Percentiles rank a stretch among this genome's conserved stretches.
Conservation (phyloP, 495 filamentous ascomycete genomes). For the Lichina pygmaea region DNA sequence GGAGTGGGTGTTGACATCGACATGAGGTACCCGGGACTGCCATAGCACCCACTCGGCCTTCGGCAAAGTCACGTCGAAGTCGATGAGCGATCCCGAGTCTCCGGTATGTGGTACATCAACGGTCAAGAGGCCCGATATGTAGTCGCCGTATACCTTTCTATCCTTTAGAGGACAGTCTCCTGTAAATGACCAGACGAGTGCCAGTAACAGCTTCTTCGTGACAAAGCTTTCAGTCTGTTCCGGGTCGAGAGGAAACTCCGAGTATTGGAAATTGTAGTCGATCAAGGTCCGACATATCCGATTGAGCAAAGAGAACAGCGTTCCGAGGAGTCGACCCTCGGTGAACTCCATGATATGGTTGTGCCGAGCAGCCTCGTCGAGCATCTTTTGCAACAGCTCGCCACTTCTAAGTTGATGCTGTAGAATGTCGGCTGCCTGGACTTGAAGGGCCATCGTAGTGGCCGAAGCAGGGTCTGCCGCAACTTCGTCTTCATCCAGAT, state of each 20-base stretch:
- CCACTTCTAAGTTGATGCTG: conserved; percentile 48
- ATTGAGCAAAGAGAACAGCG: conserved; percentile 82
- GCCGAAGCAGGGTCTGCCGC: conserved; percentile 55
- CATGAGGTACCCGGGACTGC: conserved; percentile 77
- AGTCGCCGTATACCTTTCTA: conserved; percentile 69
- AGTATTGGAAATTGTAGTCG: conserved; percentile 82
- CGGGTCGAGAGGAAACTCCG: conserved; percentile 74
- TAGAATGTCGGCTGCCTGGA: conserved; percentile 49
- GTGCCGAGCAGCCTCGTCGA: conserved; percentile 46
- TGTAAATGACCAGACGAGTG: conserved; percentile 78
- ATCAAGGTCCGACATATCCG: conserved; percentile 75
- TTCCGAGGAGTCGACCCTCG: conserved; percentile 65
- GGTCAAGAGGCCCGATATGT: conserved; percentile 47
- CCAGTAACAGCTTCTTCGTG: conserved; percentile 76
- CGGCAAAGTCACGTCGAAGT: conserved; percentile 75
- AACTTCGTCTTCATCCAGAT: conserved; percentile 72
- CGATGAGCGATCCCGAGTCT: conserved; percentile 63
- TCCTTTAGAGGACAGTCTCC: conserved; percentile 81
- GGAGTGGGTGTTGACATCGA: conserved; percentile 94
- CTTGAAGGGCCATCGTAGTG: conserved; percentile 48
- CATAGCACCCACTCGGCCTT: conserved; percentile 70
- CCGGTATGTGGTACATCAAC: conserved; percentile 55
- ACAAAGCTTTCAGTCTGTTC: conserved; percentile 74
- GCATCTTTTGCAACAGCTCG: conserved; percentile 47
- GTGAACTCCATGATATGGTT: conserved; percentile 98